Evolutionary conservation across 177 flowering plant genomes (phyloP).

Genomic region (Vitis hybrid): DNA sequence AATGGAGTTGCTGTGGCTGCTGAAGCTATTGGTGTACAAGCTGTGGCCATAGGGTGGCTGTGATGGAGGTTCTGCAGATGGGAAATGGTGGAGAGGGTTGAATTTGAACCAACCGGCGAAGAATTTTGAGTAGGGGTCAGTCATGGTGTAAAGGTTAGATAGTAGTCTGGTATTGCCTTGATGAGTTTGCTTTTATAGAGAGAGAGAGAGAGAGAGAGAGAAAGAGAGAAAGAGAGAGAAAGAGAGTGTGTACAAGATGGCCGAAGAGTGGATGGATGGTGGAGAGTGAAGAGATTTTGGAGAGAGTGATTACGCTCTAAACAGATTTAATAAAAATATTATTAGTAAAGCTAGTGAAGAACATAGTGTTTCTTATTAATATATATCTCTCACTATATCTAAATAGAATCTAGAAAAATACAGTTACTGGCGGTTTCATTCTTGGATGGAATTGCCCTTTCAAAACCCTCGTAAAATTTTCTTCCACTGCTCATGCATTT

Average conservation of each 20-base stretch:
- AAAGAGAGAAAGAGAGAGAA: constrained; percentile 10
- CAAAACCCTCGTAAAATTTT: too few relatives aligned
- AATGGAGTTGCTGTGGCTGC: constrained; percentile 9
- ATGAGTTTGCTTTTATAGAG: constrained; percentile 21
- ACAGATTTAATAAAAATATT: not conserved
- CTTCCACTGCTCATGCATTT: too few relatives aligned
- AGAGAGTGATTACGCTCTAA: constrained; percentile 3
- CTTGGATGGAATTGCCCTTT: not conserved
- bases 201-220: constrained; percentile 15
- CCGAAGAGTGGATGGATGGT: constrained; percentile 24
- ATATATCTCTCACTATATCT: too few relatives aligned
- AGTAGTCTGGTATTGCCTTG: constrained; percentile 11
- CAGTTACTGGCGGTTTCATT: constrained; percentile 8
- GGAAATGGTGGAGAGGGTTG: constrained; percentile 20
- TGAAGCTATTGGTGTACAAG: constrained; percentile 6
- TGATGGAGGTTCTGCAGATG: constrained; percentile 9
- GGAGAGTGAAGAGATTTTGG: constrained; percentile 13
- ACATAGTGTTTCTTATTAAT: not conserved
- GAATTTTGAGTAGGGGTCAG: constrained; percentile 49
- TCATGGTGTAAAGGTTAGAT: constrained; percentile 31
- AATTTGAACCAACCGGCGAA: constrained; percentile 32
- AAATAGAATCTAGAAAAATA: constrained; percentile 13
- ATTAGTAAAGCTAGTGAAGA: too few relatives aligned
- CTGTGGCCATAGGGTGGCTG: constrained; percentile 6
- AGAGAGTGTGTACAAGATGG: constrained; percentile 30